A percentile compares a stretch with the other conserved stretches of the same genome.
phyloP scores from a whole-genome alignment of 495 filamentous ascomycete species.

The Tuber brumale region DNA sequence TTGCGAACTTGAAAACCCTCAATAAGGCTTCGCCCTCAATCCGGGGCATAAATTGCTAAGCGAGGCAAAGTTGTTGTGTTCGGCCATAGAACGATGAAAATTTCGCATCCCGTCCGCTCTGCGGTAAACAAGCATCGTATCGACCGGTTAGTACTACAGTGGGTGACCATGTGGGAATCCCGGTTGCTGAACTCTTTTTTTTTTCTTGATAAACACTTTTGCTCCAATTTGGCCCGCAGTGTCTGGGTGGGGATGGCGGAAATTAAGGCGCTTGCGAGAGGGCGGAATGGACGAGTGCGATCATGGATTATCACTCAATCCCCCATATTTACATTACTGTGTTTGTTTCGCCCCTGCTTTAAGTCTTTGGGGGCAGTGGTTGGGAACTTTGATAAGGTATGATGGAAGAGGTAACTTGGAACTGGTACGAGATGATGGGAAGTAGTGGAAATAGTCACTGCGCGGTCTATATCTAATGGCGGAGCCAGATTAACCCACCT shows the following conservation, averaged over 20 bases:
- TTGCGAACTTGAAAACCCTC: background rate
- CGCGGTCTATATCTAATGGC: background rate
- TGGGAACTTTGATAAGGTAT: background rate
- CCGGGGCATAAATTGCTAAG: background rate
- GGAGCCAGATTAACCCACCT: background rate
- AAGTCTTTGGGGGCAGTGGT: background rate
- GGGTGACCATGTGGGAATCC: background rate
- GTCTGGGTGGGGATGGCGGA: background rate
- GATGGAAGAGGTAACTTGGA: background rate
- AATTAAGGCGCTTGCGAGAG: background rate
- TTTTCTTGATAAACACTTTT: background rate
- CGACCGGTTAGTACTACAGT: background rate
- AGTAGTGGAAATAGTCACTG: background rate
- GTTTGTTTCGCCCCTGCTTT: background rate
- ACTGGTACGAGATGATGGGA: background rate
- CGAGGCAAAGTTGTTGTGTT: background rate
- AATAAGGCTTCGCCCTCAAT: background rate
- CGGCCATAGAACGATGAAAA: background rate
- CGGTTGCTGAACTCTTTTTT: background rate
- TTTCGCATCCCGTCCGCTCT: slow-evolving; percentile 3
- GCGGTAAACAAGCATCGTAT: background rate
- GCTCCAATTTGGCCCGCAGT: background rate
- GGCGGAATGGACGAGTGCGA: background rate
- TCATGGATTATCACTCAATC: background rate
- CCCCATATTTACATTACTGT: accelerated